Evolutionary conservation across 2,329 filamentous ascomycete species (phyloP).

Genomic region (Teratosphaeria zuluensis): DNA sequence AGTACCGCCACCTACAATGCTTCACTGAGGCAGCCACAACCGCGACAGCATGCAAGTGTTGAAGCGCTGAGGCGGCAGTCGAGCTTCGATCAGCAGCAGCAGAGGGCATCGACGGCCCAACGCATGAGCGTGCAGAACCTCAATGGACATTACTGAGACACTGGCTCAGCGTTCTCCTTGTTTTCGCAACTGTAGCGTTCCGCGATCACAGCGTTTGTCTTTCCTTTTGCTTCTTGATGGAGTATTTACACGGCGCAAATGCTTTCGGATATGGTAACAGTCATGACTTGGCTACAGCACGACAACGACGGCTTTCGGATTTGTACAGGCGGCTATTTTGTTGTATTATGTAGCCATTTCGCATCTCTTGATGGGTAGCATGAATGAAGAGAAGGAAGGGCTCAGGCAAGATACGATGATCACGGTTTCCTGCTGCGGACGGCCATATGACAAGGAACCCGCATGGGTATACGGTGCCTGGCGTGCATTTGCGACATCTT

Average conservation of each 20-base stretch:
- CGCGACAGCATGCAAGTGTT: slow-evolving; percentile 15
- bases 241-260: not conserved
- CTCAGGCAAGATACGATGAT: no score
- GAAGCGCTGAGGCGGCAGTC: slow-evolving; percentile 17
- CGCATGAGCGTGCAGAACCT: slow-evolving; percentile 20
- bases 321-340: not conserved
- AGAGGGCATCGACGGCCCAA: slow-evolving; percentile 9
- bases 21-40: slow-evolving; percentile 13
- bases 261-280: not conserved
- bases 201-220: not conserved
- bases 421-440: no score
- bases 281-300: not conserved
- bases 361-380: not conserved
- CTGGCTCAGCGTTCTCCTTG: not conserved
- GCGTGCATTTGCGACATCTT: no score
- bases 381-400: not conserved
- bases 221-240: not conserved
- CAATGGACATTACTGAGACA: slow-evolving; percentile 14
- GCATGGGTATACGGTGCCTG: not conserved
- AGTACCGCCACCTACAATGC: slow-evolving; percentile 1
- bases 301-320: not conserved
- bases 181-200: not conserved
- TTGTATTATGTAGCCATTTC: not conserved
- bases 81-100: slow-evolving; percentile 12
- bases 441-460: not conserved